Evolutionary conservation across 768 basidiomycete species (phyloP), one percentile per base, ranked within the genome.

Genomic region (Mycena crocata): DNA sequence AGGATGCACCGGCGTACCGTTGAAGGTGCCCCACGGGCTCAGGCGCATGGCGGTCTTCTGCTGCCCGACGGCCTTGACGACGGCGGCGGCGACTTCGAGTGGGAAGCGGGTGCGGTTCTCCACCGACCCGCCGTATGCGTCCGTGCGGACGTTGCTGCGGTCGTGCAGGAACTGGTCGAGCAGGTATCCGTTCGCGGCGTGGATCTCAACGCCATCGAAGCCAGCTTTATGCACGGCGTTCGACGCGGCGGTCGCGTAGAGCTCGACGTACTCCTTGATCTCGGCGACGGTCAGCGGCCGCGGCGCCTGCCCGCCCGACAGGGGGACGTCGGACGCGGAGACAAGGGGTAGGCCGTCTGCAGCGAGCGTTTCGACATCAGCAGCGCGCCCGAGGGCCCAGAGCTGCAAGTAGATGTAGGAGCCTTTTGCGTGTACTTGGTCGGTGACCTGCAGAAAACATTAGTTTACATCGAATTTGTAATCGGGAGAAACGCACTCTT

Each of bases 181-280:
- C 31, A 84, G 61, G 56, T 80, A 78, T 0, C 77, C 76, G 39
- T 76, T 76, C 15, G 73, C 75, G 13, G 58, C 72, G 44, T 78
- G 76, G 66, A 84, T 77, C 77, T 89, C 87, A 6, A 87, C 79
- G 30, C 87, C 88, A 64, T 89, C 88, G 61, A 89, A 89, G 12
- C 85, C 88, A 46, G 88, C 85, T 50, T 58, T 70, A 45, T 78
- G 74, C 32, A 87, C 75, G 40, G 84, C 83, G 55, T 81, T 81
- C 28, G 75, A 76, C 12, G 88, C 84, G 0, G 84, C 86, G 2
- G 77, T 73, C 21, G 77, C 82, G 69, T 84, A 88, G 21, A 81
- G 76, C 31, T 73, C 55, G 30, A 83, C 73, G 54, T 81, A 80
- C 35, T 84, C 79, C 26, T 71, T 12, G 17, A 66, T 79, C 61